These are phyloP conservation scores for Lyophyllum semitale DNA, from an alignment of 768 basidiomycete genomes.

Conservation along the genomic window DNA sequence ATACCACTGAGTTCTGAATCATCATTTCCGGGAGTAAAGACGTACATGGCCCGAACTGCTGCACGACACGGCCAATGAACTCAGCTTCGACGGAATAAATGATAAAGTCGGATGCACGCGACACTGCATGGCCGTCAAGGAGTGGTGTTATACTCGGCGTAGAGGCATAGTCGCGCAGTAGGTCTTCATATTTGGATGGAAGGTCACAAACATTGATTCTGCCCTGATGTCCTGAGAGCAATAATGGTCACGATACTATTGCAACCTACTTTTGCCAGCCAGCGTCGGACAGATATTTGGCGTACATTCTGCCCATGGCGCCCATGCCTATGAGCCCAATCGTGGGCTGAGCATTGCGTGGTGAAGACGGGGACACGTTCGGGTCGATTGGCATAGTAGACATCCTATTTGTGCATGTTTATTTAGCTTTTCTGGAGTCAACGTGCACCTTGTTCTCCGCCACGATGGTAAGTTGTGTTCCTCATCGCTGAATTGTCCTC, in stretches of 20 bases:
- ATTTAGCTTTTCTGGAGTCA: no score
- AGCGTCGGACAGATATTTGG: constrained; percentile 70
- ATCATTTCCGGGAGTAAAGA: constrained; percentile 10
- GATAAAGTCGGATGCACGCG: constrained; percentile 89
- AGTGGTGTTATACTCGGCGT: constrained; percentile 67
- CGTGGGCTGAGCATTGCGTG: constrained; percentile 55
- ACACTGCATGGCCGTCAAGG: constrained; percentile 83
- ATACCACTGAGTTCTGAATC: constrained; percentile 4
- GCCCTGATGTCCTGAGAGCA: neutral
- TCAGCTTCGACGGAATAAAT: constrained; percentile 96
- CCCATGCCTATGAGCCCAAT: constrained; percentile 98
- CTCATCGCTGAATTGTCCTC: neutral
- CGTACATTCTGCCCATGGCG: constrained; percentile 96
- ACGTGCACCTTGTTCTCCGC: neutral
- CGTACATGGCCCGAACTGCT: constrained; percentile 90
- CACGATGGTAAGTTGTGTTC: constrained; percentile 3
- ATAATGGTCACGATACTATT: neutral
- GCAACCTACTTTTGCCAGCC: constrained; percentile 81
- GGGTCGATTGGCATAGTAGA: constrained; percentile 28
- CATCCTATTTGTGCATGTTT: no score
- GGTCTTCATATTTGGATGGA: constrained; percentile 67
- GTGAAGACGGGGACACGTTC: constrained; percentile 33
- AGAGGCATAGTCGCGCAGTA: constrained; percentile 56
- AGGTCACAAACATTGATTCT: constrained; percentile 25
- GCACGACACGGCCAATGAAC: constrained; percentile 80